Evolutionary conservation across 163 green algal genomes (phyloP).

Genomic region (Scenedesmus sp.): DNA sequence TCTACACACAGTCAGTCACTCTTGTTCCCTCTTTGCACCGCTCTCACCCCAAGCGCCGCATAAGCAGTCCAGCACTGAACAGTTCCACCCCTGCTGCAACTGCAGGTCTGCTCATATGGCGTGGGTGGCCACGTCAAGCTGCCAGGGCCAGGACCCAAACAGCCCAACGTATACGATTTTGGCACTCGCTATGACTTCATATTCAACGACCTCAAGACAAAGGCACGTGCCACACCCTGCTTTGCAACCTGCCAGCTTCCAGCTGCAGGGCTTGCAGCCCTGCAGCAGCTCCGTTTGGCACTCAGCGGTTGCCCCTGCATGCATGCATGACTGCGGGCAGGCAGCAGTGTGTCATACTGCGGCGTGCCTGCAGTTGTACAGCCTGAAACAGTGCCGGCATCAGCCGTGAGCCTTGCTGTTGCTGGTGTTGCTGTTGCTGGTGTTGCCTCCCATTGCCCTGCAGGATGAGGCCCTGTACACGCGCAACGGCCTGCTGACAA

Average conservation of each 20-base stretch:
- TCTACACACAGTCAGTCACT: too few species aligned
- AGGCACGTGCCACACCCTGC: slow-evolving; percentile 52
- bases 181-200: slow-evolving; percentile 91
- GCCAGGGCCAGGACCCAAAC: slow-evolving; percentile 77
- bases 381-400: too few species aligned
- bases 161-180: slow-evolving; percentile 96
- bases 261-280: background rate
- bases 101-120: slow-evolving; percentile 87
- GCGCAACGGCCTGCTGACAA: slow-evolving; percentile 88
- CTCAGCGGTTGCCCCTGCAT: too few species aligned
- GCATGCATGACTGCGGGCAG: too few species aligned
- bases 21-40: too few species aligned
- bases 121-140: slow-evolving; percentile 90
- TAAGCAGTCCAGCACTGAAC: too few species aligned
- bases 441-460: background rate
- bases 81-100: background rate
- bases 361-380: too few species aligned
- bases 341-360: too few species aligned
- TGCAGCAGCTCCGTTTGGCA: too few species aligned
- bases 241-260: background rate
- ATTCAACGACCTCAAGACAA: slow-evolving; percentile 80
- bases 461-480: slow-evolving; percentile 77
- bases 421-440: background rate
- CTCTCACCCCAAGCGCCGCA: too few species aligned
- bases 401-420: background rate